Evolutionary conservation across 2,329 filamentous ascomycete species (phyloP).

Genomic region (Sordariomycetes sp.): DNA sequence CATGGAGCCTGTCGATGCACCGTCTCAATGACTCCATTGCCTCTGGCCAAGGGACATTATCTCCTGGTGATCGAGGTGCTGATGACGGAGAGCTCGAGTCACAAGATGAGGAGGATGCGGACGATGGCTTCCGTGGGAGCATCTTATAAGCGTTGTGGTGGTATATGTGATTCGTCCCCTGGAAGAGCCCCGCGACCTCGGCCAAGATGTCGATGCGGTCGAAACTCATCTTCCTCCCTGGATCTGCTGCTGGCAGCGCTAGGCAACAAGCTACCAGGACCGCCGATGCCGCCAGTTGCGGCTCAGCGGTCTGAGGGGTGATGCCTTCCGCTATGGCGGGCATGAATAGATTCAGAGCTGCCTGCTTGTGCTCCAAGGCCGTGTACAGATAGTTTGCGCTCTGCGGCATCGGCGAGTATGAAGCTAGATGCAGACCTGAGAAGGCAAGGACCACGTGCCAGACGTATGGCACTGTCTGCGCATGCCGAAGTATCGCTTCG

Average conservation of each 20-base stretch:
- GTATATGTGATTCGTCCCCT: slow-evolving; percentile 3
- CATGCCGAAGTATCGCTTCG: slow-evolving; percentile 3
- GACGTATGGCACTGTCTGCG: slow-evolving; percentile 2
- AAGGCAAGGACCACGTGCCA: slow-evolving; percentile 5
- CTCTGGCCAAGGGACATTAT: slow-evolving; percentile 2
- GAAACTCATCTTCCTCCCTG: background rate
- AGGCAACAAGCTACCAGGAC: slow-evolving; percentile 6
- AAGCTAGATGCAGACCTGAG: slow-evolving; percentile 7
- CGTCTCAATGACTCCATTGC: slow-evolving; percentile 1
- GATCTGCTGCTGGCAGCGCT: slow-evolving; percentile 6
- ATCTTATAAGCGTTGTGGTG: background rate
- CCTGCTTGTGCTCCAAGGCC: slow-evolving; percentile 6
- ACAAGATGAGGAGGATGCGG: background rate
- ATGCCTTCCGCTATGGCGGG: slow-evolving; percentile 1
- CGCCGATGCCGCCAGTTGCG: slow-evolving; percentile 2
- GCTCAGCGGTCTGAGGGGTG: slow-evolving; percentile 1
- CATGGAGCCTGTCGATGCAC: background rate
- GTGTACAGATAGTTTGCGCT: background rate
- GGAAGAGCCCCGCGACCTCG: slow-evolving; percentile 5
- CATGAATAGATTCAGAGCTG: slow-evolving; percentile 3
- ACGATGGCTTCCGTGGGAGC: no score
- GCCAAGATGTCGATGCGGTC: slow-evolving; percentile 7
- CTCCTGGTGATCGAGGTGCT: background rate
- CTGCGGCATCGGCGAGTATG: background rate
- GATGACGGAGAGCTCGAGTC: background rate